Percentiles rank a stretch among this genome's conserved stretches.
These are phyloP conservation scores for Botryosphaeria dothidea DNA, from an alignment of 2,329 filamentous ascomycete species.

Conservation along the genomic window DNA sequence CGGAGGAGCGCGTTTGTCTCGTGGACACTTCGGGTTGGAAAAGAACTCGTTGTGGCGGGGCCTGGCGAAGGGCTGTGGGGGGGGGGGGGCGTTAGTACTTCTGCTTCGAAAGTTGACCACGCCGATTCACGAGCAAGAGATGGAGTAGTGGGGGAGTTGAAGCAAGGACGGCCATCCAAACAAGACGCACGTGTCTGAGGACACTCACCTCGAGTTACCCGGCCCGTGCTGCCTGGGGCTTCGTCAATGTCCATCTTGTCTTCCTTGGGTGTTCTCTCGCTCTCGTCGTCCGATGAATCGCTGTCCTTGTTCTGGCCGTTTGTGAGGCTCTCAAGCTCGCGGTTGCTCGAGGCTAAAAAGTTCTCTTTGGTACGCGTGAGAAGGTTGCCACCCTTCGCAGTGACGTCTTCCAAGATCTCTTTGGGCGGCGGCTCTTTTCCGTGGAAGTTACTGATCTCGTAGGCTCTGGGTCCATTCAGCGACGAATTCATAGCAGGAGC, in stretches of 20 bases:
- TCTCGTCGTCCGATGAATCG: slow-evolving; percentile 45
- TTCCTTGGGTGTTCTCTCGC: slow-evolving; percentile 49
- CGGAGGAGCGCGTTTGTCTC: slow-evolving; percentile 61
- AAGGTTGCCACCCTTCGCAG: slow-evolving; percentile 80
- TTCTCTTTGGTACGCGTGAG: slow-evolving; percentile 78
- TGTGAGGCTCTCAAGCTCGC: slow-evolving; percentile 47
- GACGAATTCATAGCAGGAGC: not conserved
- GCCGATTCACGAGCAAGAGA: not conserved
- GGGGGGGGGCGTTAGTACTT: not conserved
- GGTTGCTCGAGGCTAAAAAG: slow-evolving; percentile 56
- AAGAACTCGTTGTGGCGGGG: slow-evolving; percentile 80
- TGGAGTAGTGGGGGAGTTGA: not conserved
- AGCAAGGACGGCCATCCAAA: not conserved
- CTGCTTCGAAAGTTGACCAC: not conserved
- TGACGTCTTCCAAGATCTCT: slow-evolving; percentile 78
- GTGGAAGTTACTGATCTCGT: slow-evolving; percentile 78
- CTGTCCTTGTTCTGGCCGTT: slow-evolving; percentile 59
- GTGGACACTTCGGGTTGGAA: slow-evolving; percentile 79
- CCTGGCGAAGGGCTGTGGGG: slow-evolving; percentile 66
- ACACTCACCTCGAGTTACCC: slow-evolving; percentile 38
- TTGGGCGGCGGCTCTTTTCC: slow-evolving; percentile 81
- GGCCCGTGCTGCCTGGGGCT: slow-evolving; percentile 43
- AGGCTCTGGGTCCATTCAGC: slow-evolving; percentile 54
- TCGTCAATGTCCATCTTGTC: slow-evolving; percentile 54
- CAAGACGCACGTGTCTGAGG: not conserved